Percentiles rank a stretch among this genome's conserved stretches.
Conservation (phyloP, 164 flowering plant genomes). For the Pachysandra terminalis region DNA sequence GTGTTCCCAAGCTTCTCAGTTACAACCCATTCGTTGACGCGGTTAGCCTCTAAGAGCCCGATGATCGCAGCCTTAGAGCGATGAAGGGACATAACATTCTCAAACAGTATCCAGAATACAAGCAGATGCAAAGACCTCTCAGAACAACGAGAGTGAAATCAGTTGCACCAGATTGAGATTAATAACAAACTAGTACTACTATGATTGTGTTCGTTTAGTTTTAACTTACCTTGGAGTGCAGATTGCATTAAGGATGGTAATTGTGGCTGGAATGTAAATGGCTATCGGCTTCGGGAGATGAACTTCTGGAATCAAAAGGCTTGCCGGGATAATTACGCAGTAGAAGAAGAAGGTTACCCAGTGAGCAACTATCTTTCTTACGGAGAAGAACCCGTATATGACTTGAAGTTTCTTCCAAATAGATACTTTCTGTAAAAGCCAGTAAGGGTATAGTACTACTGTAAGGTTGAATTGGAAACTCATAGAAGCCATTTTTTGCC, state of each 20-base stretch:
- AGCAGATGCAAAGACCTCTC: conserved; percentile 62
- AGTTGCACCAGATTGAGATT: background rate
- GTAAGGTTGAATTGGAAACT: too few relatives aligned
- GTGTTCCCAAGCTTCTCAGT: conserved; percentile 67
- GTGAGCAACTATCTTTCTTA: conserved; percentile 70
- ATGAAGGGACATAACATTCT: conserved; percentile 81
- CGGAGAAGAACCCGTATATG: conserved; percentile 67
- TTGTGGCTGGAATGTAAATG: conserved; percentile 57
- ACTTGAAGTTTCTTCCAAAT: conserved; percentile 62
- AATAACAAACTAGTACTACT: conserved; percentile 1
- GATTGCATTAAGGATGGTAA: conserved; percentile 61
- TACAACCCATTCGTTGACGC: conserved; percentile 81
- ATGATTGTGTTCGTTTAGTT: background rate
- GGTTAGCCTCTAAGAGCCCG: conserved; percentile 57
- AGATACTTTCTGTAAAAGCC: conserved; percentile 55
- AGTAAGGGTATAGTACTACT: background rate
- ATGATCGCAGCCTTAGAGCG: conserved; percentile 64
- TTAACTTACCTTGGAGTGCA: conserved; percentile 52
- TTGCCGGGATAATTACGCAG: conserved; percentile 56
- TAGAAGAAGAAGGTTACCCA: conserved; percentile 72
- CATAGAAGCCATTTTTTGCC: too few relatives aligned
- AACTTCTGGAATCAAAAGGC: conserved; percentile 55
- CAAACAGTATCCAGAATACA: conserved; percentile 73
- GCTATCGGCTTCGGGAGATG: conserved; percentile 46
- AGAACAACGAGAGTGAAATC: background rate